Evolutionary conservation across 768 basidiomycete genomes (phyloP).

Genomic region (Agrocybe chaxingu): DNA sequence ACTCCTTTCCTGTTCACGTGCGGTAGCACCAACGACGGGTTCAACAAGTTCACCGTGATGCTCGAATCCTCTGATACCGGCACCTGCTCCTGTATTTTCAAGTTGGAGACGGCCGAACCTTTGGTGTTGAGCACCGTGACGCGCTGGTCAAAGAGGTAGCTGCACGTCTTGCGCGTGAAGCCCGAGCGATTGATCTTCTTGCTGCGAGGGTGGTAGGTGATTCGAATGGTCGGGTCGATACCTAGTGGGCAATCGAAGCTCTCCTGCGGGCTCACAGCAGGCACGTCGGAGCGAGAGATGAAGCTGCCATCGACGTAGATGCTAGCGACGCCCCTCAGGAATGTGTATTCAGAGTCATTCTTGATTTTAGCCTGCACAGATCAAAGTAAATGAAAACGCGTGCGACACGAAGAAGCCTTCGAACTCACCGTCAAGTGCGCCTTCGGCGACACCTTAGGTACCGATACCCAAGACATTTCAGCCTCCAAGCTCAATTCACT

Average conservation of each 20-base stretch:
- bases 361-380: slow-evolving; percentile 33
- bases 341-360: slow-evolving; percentile 44
- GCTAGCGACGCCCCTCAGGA: slow-evolving; percentile 39
- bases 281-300: slow-evolving; percentile 38
- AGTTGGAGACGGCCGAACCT: slow-evolving; percentile 18
- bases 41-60: slow-evolving; percentile 39
- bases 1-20: slow-evolving; percentile 9
- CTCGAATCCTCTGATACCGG: slow-evolving; percentile 33
- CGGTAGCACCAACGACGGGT: slow-evolving; percentile 24
- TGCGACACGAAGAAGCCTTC: not conserved
- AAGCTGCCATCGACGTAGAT: slow-evolving; percentile 49
- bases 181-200: slow-evolving; percentile 30
- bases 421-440: slow-evolving; percentile 29
- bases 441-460: slow-evolving; percentile 32
- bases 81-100: slow-evolving; percentile 37
- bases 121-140: slow-evolving; percentile 38
- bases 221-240: slow-evolving; percentile 37
- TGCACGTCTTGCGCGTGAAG: slow-evolving; percentile 30
- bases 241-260: slow-evolving; percentile 35
- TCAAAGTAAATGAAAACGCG: not conserved
- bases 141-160: slow-evolving; percentile 28
- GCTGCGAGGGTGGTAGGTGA: slow-evolving; percentile 32
- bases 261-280: slow-evolving; percentile 32
- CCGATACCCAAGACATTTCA: slow-evolving; percentile 32
- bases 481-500: slow-evolving; percentile 29